Conservation (phyloP, 73 alveolate species). For the Uronychia binucleata region DNA sequence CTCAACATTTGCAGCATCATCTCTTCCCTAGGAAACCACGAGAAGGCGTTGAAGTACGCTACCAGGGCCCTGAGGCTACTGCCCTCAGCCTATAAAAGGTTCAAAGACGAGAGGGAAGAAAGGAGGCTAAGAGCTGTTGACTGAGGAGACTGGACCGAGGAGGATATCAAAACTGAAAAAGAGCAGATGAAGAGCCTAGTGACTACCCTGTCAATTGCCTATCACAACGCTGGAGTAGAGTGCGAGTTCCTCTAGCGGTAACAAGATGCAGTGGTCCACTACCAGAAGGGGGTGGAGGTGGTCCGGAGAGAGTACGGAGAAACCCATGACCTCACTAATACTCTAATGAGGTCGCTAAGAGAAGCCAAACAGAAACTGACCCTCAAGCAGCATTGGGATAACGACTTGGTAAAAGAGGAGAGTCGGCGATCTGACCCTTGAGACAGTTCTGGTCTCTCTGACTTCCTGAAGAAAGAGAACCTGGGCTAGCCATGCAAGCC, state of each 20-base stretch:
- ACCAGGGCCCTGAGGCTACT: background rate
- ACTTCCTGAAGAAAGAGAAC: too few relatives aligned
- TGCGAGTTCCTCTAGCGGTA: constrained; percentile 13
- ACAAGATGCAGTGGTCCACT: constrained; percentile 17
- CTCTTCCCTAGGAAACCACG: background rate
- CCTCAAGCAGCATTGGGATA: too few relatives aligned
- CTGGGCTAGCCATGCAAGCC: too few relatives aligned
- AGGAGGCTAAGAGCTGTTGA: background rate
- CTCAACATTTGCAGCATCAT: background rate
- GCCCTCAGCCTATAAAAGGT: background rate
- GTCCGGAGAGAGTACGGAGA: constrained; percentile 10
- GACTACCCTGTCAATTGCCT: constrained; percentile 15
- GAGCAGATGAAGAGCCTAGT: background rate
- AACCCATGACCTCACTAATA: constrained; percentile 1
- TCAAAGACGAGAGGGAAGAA: background rate
- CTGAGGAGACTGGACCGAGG: background rate
- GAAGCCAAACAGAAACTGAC: background rate
- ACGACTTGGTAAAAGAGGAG: too few relatives aligned
- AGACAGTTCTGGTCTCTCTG: too few relatives aligned
- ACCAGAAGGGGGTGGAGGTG: constrained; percentile 6
- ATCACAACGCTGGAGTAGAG: constrained; percentile 37
- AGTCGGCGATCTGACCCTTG: too few relatives aligned
- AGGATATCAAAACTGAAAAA: background rate
- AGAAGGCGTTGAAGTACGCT: background rate
- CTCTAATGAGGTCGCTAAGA: background rate